Conservation (phyloP, 1,139 yeast species). For the Magnusiomyces fungicola region DNA sequence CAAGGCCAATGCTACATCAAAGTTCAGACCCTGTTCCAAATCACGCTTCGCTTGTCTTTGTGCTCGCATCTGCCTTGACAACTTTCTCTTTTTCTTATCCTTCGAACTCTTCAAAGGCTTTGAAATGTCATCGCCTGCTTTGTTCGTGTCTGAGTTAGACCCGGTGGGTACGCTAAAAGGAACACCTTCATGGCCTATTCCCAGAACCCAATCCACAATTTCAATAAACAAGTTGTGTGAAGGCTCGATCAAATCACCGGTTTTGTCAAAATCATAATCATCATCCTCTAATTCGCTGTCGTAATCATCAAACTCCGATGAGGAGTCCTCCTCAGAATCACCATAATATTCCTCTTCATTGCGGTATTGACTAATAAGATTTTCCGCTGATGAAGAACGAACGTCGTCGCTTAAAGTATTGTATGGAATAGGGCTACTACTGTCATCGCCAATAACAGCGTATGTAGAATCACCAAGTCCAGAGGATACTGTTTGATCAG, state of each 20-base stretch:
- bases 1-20: conserved; percentile 13
- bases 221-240: conserved; percentile 20
- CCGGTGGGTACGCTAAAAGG: conserved; percentile 2
- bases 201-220: conserved; percentile 27
- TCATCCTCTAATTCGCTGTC: conserved; percentile 1
- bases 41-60: conserved; percentile 8
- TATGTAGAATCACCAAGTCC: too few relatives aligned
- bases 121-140: background rate
- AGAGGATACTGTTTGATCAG: too few relatives aligned
- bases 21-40: conserved; percentile 14
- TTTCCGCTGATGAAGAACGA: too few relatives aligned
- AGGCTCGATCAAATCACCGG: conserved; percentile 13
- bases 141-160: background rate
- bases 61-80: background rate
- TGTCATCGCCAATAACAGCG: too few relatives aligned
- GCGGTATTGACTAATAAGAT: too few relatives aligned
- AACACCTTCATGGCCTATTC: conserved; percentile 20
- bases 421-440: too few relatives aligned
- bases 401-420: too few relatives aligned
- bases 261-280: conserved; percentile 11
- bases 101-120: background rate
- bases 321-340: conserved; percentile 1
- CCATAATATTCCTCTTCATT: background rate
- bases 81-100: background rate
- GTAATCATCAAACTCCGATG: conserved; percentile 13